A percentile compares a stretch with the other conserved stretches of the same genome.
These are phyloP conservation scores for Arachnopeziza araneosa DNA, from an alignment of 2,329 filamentous ascomycete species.

Conservation along the genomic window DNA sequence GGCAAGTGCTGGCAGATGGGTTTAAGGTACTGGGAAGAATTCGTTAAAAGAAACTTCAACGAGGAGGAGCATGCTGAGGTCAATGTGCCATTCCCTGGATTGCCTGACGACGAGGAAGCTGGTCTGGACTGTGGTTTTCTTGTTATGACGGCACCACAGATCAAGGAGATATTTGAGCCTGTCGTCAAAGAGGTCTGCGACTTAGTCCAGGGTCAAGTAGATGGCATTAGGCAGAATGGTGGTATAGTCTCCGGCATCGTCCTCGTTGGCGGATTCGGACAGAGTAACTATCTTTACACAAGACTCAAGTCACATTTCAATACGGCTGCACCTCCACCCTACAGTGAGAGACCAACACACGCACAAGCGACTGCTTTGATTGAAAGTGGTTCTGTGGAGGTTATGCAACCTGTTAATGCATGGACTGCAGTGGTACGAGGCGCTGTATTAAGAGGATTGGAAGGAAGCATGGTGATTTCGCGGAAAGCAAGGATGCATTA, in stretches of 20 bases:
- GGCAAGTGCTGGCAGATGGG: slow-evolving; percentile 77
- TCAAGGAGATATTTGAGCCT: slow-evolving; percentile 70
- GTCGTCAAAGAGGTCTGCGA: slow-evolving; percentile 67
- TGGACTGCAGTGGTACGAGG: slow-evolving; percentile 78
- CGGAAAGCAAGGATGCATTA: slow-evolving; percentile 67
- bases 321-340: slow-evolving; percentile 42
- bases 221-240: slow-evolving; percentile 54
- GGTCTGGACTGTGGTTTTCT: slow-evolving; percentile 73
- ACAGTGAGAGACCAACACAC: slow-evolving; percentile 67
- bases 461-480: slow-evolving; percentile 74
- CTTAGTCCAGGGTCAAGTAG: slow-evolving; percentile 62
- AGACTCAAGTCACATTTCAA: slow-evolving; percentile 65
- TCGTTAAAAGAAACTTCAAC: slow-evolving; percentile 79
- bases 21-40: slow-evolving; percentile 75
- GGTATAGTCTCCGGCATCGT: slow-evolving; percentile 68
- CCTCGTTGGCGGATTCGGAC: slow-evolving; percentile 75
- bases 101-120: slow-evolving; percentile 69
- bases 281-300: slow-evolving; percentile 71
- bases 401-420: slow-evolving; percentile 76
- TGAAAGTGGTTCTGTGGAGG: slow-evolving; percentile 58
- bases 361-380: slow-evolving; percentile 42
- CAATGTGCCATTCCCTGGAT: slow-evolving; percentile 72
- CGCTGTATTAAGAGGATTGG: slow-evolving; percentile 67
- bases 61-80: slow-evolving; percentile 72
- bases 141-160: slow-evolving; percentile 62